phyloP scores from a whole-genome alignment of 2,329 filamentous ascomycete genomes.

The Botryosphaeria dothidea region DNA sequence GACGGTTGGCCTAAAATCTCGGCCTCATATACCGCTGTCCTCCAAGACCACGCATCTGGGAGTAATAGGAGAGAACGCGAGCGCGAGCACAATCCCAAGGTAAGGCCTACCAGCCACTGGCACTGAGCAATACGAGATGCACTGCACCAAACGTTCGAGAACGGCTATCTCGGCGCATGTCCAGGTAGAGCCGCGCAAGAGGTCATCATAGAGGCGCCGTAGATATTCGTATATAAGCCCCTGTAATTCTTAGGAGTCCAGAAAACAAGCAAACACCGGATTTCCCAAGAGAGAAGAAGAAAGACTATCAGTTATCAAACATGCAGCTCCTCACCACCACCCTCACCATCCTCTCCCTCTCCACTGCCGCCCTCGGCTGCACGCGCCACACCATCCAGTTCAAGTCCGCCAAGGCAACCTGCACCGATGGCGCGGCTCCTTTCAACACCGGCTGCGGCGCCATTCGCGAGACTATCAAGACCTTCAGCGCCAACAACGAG shows the following conservation, averaged over 20 bases:
- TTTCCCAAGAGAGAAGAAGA: background rate
- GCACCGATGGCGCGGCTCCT: background rate
- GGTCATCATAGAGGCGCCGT: background rate
- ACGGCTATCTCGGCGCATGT: background rate
- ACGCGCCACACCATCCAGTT: background rate
- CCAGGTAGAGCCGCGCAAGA: background rate
- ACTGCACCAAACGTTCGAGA: background rate
- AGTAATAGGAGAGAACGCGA: background rate
- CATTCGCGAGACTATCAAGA: background rate
- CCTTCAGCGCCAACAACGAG: background rate
- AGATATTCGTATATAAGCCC: background rate
- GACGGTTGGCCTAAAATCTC: background rate
- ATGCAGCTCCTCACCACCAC: background rate
- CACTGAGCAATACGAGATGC: background rate
- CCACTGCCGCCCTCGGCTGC: background rate
- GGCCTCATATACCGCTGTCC: background rate
- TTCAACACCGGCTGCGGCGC: background rate
- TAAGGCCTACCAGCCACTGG: background rate
- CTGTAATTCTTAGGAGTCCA: background rate
- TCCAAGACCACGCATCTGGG: background rate
- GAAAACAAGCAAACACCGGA: background rate
- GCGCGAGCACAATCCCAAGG: background rate
- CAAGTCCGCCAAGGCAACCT: background rate
- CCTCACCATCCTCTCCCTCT: background rate
- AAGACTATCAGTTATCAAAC: background rate